Conservation (phyloP, 2,329 filamentous ascomycete genomes). For the Sporothrix pseudoabietina region DNA sequence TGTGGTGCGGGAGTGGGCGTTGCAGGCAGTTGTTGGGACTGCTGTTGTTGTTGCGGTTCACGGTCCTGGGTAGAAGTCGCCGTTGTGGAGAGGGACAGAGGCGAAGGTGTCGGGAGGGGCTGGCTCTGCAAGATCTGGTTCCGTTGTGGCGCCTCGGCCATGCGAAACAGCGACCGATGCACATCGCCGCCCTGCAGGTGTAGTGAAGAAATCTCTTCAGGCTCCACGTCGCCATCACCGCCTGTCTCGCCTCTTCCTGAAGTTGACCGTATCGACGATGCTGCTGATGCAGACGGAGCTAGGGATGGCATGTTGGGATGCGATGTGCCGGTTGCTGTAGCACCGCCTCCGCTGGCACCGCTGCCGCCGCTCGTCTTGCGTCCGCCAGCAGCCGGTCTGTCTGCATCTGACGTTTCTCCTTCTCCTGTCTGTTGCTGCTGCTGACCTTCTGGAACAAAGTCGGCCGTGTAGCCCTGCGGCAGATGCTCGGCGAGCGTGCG, state of each 20-base stretch:
- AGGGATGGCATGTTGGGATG: not conserved
- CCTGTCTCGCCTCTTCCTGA: not conserved
- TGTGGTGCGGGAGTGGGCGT: not conserved
- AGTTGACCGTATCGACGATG: slow-evolving; percentile 15
- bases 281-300: not conserved
- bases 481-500: slow-evolving; percentile 42
- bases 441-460: slow-evolving; percentile 34
- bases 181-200: slow-evolving; percentile 75
- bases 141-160: slow-evolving; percentile 59
- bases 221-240: not conserved
- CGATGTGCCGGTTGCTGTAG: not conserved
- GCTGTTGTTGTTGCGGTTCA: not conserved
- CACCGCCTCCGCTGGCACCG: not conserved
- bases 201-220: slow-evolving; percentile 51
- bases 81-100: slow-evolving; percentile 16
- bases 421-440: not conserved
- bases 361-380: not conserved
- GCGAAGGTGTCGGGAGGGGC: slow-evolving; percentile 22
- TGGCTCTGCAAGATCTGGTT: slow-evolving; percentile 41
- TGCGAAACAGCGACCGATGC: slow-evolving; percentile 75
- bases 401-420: not conserved
- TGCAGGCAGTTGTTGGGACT: not conserved
- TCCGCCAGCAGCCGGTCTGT: not conserved
- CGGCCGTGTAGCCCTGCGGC: slow-evolving; percentile 42
- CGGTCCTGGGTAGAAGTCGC: not conserved